Base-by-base conservation (phyloP, 2,329 filamentous ascomycete genomes). In the Bipolaris sorokiniana region DNA sequence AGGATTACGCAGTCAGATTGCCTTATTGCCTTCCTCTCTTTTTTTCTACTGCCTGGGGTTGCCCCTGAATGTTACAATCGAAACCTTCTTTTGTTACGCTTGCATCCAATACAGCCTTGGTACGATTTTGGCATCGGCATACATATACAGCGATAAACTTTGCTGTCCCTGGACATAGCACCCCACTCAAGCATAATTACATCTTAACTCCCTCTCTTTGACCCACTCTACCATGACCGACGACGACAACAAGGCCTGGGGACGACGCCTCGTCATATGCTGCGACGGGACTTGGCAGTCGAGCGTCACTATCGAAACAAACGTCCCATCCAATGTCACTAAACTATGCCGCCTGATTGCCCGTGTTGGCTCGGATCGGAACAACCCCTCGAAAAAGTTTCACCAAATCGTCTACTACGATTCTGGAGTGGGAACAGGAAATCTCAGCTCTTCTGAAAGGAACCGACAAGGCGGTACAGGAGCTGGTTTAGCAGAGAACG, bases 401-500 rank as follows among this genome's bases (percentile, higher is more conserved):
- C 71, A 76, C 16, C 74, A 76, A 40, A 58, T 76, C 3, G 72
- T 76, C 31, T 76, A 76, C 58, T 76, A 76, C 51, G 74, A 76
- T 31, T 59, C 68, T 34, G 74, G 74, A 1, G 60, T 76, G 31
- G 74, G 74, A 5, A 75, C 74, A 13, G 74, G 74, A 15, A 63
- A 69, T 26, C 50, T 76, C 1, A 68, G 68, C 16, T 58, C 47
- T 20, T 60, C 53, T 5, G 74, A 76, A 33, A 36, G 51, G 3
- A 59, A 31, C n/a, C 62, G 70, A 33, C 74, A 76, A 58, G 79
- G 79, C 7, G 75, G 74, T n/a, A 77, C 75, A 9, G 79, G 78
- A 7, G 74, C 76, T 42, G 80, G 81, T 1, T 70, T 83, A 1
- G 71, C 73, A 1, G 79, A 82, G 36, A 81, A 82, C 48, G 79